phyloP scores from a whole-genome alignment of 345 rosid species.

The Triadica sebifera region DNA sequence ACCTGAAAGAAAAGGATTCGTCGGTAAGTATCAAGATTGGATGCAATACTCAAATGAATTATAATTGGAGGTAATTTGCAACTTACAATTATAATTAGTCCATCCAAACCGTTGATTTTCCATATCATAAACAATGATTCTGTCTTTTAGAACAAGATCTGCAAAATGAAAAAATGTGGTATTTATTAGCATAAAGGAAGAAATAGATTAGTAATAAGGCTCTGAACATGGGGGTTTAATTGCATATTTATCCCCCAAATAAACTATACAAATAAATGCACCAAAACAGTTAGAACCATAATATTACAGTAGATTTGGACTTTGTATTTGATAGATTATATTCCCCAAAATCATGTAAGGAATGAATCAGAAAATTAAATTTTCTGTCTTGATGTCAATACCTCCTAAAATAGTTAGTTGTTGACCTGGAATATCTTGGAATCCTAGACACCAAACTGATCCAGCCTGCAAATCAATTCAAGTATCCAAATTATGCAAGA shows the following conservation, averaged over 20 bases:
- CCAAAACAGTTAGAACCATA: no score
- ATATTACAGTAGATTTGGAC: no score
- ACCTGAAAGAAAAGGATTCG: conserved; percentile 40
- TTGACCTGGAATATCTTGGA: conserved; percentile 64
- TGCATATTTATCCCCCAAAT: no score
- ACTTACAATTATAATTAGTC: conserved; percentile 84
- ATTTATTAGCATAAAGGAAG: no score
- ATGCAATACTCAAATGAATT: no score
- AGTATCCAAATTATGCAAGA: not conserved
- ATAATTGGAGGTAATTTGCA: conserved; percentile 7
- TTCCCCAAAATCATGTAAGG: no score
- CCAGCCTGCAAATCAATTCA: conserved; percentile 51
- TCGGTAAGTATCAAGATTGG: no score
- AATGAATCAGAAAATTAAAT: not conserved
- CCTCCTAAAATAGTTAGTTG: conserved; percentile 87
- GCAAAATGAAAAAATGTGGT: conserved; percentile 17
- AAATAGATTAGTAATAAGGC: no score
- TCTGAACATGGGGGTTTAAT: no score
- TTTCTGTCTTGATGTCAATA: conserved; percentile 20
- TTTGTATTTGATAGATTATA: no score
- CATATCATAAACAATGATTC: conserved; percentile 76
- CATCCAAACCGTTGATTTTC: conserved; percentile 86
- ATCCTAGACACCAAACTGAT: conserved; percentile 86
- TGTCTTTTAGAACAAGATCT: conserved; percentile 88
- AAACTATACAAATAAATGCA: no score